Percentiles rank a stretch among this genome's conserved stretches.
phyloP scores from a whole-genome alignment of 805 yeast genomes.

The Saccharomycopsis sp. region DNA sequence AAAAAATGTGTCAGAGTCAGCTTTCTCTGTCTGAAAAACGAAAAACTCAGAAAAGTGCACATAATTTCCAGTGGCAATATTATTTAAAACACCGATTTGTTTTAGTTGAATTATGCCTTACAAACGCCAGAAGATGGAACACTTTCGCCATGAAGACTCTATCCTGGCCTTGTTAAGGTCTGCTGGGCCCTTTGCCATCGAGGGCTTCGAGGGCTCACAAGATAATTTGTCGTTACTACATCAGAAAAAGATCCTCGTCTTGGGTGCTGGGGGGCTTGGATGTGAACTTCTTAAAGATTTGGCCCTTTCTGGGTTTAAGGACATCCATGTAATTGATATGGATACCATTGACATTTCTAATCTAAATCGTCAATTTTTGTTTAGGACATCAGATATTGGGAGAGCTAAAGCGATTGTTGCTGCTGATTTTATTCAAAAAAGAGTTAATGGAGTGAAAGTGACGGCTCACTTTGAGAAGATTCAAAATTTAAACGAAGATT shows the following conservation, averaged over 20 bases:
- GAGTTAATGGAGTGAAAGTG: slow-evolving; percentile 37
- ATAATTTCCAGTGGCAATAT: no score
- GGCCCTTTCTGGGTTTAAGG: slow-evolving; percentile 55
- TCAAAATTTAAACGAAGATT: slow-evolving; percentile 50
- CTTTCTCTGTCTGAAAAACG: no score
- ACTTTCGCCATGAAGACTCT: slow-evolving; percentile 1
- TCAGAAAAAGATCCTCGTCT: slow-evolving; percentile 30
- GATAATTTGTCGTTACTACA: slow-evolving; percentile 1
- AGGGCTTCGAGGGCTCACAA: slow-evolving; percentile 6
- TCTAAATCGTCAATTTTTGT: slow-evolving; percentile 66
- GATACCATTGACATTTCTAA: slow-evolving; percentile 74
- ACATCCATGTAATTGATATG: slow-evolving; percentile 68
- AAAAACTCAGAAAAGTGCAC: no score
- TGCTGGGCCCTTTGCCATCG: slow-evolving; percentile 15
- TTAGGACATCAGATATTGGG: slow-evolving; percentile 52
- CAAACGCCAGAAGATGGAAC: slow-evolving; percentile 12
- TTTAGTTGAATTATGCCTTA: no score
- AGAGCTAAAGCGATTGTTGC: slow-evolving; percentile 58
- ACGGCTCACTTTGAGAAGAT: slow-evolving; percentile 56
- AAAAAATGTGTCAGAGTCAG: no score
- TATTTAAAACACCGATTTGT: no score
- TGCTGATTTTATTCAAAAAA: slow-evolving; percentile 38
- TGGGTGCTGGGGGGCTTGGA: slow-evolving; percentile 82
- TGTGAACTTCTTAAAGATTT: slow-evolving; percentile 70
- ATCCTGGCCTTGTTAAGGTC: slow-evolving; percentile 1